These are phyloP conservation scores for Polytrichum formosum DNA, from an alignment of 225 moss, liverwort and hornwort species.

Conservation along the genomic window DNA sequence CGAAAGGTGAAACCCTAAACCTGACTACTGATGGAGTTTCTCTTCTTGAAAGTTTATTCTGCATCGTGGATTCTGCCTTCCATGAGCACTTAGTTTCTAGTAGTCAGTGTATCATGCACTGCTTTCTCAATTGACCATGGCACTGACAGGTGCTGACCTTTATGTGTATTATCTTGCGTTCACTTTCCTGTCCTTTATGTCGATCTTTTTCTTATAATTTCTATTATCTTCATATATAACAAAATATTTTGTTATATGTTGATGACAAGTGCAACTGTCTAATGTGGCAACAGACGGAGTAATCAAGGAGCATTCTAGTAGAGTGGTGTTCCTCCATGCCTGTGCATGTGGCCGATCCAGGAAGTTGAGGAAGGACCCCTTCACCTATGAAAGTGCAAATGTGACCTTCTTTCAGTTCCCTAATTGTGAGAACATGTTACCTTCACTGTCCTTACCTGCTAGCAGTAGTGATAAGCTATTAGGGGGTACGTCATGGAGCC, in stretches of 20 bases:
- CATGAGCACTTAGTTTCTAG: too few species aligned
- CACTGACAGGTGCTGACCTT: too few species aligned
- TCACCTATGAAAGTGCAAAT: slow-evolving; percentile 86
- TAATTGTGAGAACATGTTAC: slow-evolving; percentile 73
- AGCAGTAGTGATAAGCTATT: slow-evolving; percentile 33
- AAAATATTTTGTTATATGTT: slow-evolving; percentile 3
- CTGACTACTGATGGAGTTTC: too few species aligned
- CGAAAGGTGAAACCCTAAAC: slow-evolving; percentile 24
- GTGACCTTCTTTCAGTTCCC: slow-evolving; percentile 81
- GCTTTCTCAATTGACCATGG: too few species aligned
- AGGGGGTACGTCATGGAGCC: slow-evolving; percentile 78
- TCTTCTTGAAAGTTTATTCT: too few species aligned
- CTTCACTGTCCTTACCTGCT: slow-evolving; percentile 56
- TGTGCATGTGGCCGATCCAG: slow-evolving; percentile 97
- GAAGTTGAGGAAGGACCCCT: slow-evolving; percentile 86
- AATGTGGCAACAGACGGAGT: slow-evolving; percentile 28
- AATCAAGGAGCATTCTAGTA: slow-evolving; percentile 78
- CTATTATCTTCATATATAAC: too few species aligned
- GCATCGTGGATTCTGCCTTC: too few species aligned
- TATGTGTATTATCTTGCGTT: too few species aligned
- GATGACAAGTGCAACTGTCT: slow-evolving; percentile 16
- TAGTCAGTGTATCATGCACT: too few species aligned
- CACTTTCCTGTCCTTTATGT: too few species aligned
- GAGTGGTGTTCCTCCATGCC: slow-evolving; percentile 88
- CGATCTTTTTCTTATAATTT: too few species aligned